Base-by-base conservation (phyloP, 768 basidiomycete genomes). In the Trichaptum fuscoviolaceum region DNA sequence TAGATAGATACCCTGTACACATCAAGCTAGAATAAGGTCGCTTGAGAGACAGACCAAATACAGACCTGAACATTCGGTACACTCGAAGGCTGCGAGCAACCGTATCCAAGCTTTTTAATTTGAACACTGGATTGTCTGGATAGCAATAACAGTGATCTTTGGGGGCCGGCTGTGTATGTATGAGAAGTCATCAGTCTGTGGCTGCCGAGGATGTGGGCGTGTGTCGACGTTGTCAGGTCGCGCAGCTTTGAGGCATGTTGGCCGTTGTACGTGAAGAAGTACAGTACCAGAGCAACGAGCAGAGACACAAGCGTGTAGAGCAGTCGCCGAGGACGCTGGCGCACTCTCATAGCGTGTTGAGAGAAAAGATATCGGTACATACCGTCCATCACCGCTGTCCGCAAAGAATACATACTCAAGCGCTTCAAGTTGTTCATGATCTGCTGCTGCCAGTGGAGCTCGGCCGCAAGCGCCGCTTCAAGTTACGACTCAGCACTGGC, bases 71-170 rank as follows among this genome's bases (percentile, higher is more conserved):
- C 30, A 34, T 61, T 61, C 30, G 59, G 24, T 17, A 18, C 59
- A 24, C 23, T 24, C 10, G 59, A 61, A 23, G 6, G 59, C 15
- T 61, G 59, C 59, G 59, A 34, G 24, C 59, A 61, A 61, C 30
- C 59, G 15, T 34, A 25, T 2, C 30, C 59, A 4, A 34, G 25
- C 30, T 61, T 61, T 5, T 25, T 18, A 24, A 61, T 34, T 9
- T 61, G 24, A 23, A 61, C 23, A 17, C 30, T 18, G 24, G 20
- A 52, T 52, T 52, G 42, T 52, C 59, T 18, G 24, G 24, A 61
- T 17, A 25, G 59, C 59, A 61, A 61, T 61, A 17, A 61, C 30
- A 61, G 59, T 61, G 23, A 61, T 61, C 23, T 61, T 61, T 18
- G 59, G 59, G 23, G 42, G 42, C 42, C 42, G 42, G 42, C 20